Evolutionary conservation across 495 filamentous ascomycete genomes (phyloP).

Genomic region (Baudoinia panamericana): DNA sequence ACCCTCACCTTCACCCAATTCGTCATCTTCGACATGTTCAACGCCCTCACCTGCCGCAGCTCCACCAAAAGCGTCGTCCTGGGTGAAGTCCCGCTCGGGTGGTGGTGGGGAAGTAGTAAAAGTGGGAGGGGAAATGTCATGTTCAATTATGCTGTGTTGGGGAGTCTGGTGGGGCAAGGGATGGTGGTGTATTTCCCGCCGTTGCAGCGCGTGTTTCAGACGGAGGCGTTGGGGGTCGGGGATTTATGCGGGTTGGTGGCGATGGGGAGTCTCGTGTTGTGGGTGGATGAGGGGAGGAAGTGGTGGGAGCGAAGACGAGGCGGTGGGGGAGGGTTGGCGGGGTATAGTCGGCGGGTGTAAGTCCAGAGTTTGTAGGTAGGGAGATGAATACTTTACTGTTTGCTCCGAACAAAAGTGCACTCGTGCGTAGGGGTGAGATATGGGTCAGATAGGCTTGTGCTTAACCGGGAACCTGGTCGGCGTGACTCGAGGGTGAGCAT

Average conservation of each 20-base stretch:
- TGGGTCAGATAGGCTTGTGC: too few species aligned
- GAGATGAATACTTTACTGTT: too few species aligned
- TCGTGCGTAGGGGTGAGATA: too few species aligned
- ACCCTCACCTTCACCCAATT: conserved; percentile 99
- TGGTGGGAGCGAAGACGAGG: conserved; percentile 33
- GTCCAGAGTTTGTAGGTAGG: too few species aligned
- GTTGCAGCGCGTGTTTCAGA: conserved; percentile 89
- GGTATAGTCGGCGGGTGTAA: conserved; percentile 38
- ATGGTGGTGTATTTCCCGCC: conserved; percentile 88
- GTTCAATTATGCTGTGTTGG: conserved; percentile 87
- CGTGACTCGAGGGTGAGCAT: too few species aligned
- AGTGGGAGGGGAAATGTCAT: conserved; percentile 84
- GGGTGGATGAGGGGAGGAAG: conserved; percentile 86
- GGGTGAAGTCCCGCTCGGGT: conserved; percentile 69
- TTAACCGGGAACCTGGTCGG: too few species aligned
- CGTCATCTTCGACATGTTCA: conserved; percentile 98
- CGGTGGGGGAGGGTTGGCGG: conserved; percentile 27
- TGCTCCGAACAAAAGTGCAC: too few species aligned
- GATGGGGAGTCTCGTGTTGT: conserved; percentile 81
- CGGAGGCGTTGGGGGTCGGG: conserved; percentile 60
- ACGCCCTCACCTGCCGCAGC: conserved; percentile 83
- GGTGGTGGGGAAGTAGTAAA: conserved; percentile 65
- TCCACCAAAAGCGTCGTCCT: conserved; percentile 77
- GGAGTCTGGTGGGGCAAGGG: conserved; percentile 71
- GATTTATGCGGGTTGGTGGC: conserved; percentile 60